Percentiles rank a stretch among this genome's conserved stretches.
These are phyloP conservation scores for Hypoxylon intermedium DNA, from an alignment of 495 filamentous ascomycete genomes.

Conservation along the genomic window DNA sequence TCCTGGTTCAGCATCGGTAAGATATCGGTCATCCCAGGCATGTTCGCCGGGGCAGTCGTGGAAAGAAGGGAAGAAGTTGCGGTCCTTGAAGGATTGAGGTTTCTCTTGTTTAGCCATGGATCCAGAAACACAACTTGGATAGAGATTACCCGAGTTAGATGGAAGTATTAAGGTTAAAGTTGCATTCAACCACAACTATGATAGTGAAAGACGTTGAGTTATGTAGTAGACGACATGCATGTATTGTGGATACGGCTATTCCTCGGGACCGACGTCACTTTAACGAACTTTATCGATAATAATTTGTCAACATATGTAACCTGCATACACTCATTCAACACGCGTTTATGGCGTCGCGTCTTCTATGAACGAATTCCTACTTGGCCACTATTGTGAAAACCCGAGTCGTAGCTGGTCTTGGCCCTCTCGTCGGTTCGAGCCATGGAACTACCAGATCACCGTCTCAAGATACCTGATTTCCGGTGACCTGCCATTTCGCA, in stretches of 20 bases:
- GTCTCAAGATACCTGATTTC: conserved; percentile 8
- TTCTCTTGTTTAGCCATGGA: neutral
- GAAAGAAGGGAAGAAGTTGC: conserved; percentile 22
- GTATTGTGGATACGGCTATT: too few relatives aligned
- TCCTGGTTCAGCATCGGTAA: neutral
- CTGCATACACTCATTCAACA: neutral
- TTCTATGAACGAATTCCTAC: neutral
- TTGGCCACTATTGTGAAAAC: neutral
- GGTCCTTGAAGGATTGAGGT: conserved; percentile 26
- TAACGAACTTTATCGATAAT: too few relatives aligned
- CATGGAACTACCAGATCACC: conserved; percentile 16
- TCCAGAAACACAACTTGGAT: too few relatives aligned
- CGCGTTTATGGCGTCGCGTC: neutral
- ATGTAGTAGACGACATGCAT: too few relatives aligned
- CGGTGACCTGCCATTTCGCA: conserved; percentile 1
- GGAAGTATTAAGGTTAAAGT: too few relatives aligned
- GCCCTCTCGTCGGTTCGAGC: neutral
- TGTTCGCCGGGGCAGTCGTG: conserved; percentile 3
- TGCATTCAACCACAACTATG: too few relatives aligned
- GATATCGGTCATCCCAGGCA: conserved; percentile 15
- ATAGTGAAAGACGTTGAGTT: too few relatives aligned
- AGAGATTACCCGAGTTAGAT: too few relatives aligned
- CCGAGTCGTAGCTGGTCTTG: neutral
- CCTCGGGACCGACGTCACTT: too few relatives aligned
- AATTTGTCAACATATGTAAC: too few relatives aligned